Base-by-base conservation (phyloP, 2,329 filamentous ascomycete species). In the Nectriaceae sp. region DNA sequence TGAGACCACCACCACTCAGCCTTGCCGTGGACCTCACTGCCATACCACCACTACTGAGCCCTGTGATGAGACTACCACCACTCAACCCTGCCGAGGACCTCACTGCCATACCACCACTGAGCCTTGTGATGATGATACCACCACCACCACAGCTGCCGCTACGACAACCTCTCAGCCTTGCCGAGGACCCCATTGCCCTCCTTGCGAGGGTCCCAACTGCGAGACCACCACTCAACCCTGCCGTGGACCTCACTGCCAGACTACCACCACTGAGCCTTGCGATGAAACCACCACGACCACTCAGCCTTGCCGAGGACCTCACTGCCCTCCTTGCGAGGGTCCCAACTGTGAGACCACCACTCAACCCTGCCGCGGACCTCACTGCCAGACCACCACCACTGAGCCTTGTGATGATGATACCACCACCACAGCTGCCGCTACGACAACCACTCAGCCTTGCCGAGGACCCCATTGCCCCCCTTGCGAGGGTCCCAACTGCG, bases 31-130 rank as follows among this genome's bases (percentile, higher is more conserved):
- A 8, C 18, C 5, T 18, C 6, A 18, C 16, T 11, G 18, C 16
- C 10, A 16, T 24, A 41, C 33, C 18, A 45, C 46, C 11, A 26
- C 50, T 21, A 39, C 47, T 16, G 46, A 53, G 20, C 42, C 48
- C 11, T 31, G 26, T 15, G 26, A 31, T 31, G 22, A 45, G 20
- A 21, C 38, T 26, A 42, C 44, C 11, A 37, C 46, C 11, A 29
- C 43, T n/a, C 21, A 49, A 37, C 8, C 15, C 6, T 21, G 33
- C 50, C 37, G 44, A n/a, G n/a, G n/a, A n/a, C n/a, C n/a, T n/a
- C n/a, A n/a, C n/a, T n/a, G 40, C n/a, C 40, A 46, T 35, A 50
- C 41, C 16, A 40, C 39, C 20, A 38, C 37, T n/a, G n/a, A 5
- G 5, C 11, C 20, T 22, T 40, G 38, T 22, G 38, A 40, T 5